A percentile compares a stretch with the other conserved stretches of the same genome.
Evolutionary conservation across 2,329 filamentous ascomycete genomes (phyloP).

Genomic region (Aureobasidium sp.): DNA sequence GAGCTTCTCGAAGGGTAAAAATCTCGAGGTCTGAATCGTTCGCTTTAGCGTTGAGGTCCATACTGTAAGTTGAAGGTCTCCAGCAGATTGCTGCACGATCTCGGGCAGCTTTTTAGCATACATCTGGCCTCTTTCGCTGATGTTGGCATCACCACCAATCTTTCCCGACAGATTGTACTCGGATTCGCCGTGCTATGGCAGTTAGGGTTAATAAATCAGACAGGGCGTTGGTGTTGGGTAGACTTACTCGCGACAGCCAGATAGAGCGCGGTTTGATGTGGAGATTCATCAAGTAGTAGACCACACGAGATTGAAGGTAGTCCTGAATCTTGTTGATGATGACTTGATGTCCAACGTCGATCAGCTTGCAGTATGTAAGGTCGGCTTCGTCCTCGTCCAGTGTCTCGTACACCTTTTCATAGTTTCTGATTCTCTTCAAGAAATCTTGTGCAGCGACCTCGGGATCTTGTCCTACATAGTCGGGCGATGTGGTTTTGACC

Average conservation of each 20-base stretch:
- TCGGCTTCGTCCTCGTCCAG: slow-evolving; percentile 83
- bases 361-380: slow-evolving; percentile 93
- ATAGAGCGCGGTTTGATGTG: slow-evolving; percentile 95
- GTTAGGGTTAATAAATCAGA: background rate
- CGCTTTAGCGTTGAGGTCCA: slow-evolving; percentile 72
- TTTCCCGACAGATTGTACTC: slow-evolving; percentile 82
- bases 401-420: slow-evolving; percentile 93
- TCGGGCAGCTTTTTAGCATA: slow-evolving; percentile 81
- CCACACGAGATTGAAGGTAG: slow-evolving; percentile 89
- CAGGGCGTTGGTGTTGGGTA: background rate
- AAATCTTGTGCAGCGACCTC: slow-evolving; percentile 88
- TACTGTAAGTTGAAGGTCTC: slow-evolving; percentile 63
- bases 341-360: slow-evolving; percentile 90
- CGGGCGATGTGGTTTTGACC: slow-evolving; percentile 92
- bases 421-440: slow-evolving; percentile 87
- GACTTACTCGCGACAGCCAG: slow-evolving; percentile 75
- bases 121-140: slow-evolving; percentile 77
- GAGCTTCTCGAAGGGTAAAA: slow-evolving; percentile 85
- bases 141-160: slow-evolving; percentile 83
- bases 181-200: slow-evolving; percentile 70
- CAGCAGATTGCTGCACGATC: slow-evolving; percentile 75
- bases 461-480: slow-evolving; percentile 90
- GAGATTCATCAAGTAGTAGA: slow-evolving; percentile 97
- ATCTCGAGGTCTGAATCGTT: slow-evolving; percentile 84
- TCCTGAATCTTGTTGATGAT: slow-evolving; percentile 98